These are phyloP conservation scores for Cryptococcus sp. DNA, from an alignment of 1,284 basidiomycete species.

Conservation along the genomic window DNA sequence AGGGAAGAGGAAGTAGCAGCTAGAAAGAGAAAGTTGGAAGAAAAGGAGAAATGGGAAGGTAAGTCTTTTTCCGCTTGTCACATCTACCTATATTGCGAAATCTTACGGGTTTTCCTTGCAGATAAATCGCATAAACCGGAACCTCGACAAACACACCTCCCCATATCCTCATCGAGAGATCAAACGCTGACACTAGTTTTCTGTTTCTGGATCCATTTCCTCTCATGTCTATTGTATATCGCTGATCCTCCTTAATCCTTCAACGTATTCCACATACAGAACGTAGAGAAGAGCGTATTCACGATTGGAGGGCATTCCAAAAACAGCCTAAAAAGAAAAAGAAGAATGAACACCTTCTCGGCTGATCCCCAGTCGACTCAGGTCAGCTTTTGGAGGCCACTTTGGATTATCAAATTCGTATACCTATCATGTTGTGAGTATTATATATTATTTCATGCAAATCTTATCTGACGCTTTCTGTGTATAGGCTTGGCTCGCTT, in stretches of 20 bases:
- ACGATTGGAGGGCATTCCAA: conserved; percentile 42
- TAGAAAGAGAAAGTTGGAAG: conserved; percentile 51
- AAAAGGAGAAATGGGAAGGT: conserved; percentile 54
- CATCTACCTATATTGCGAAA: conserved; percentile 6
- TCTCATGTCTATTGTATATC: conserved; percentile 3
- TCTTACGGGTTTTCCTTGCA: conserved; percentile 15
- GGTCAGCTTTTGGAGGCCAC: background rate
- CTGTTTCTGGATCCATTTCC: conserved; percentile 1
- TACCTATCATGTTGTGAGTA: background rate
- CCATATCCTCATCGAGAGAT: conserved; percentile 2
- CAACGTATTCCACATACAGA: conserved; percentile 17
- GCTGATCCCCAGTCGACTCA: conserved; percentile 15
- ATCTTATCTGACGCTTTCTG: no score
- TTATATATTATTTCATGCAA: background rate
- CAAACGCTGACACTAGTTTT: conserved; percentile 30
- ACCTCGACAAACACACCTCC: background rate
- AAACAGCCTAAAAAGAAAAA: conserved; percentile 36
- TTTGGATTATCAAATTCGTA: background rate
- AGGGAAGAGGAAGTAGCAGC: conserved; percentile 49
- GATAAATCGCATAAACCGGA: conserved; percentile 5
- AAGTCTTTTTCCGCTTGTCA: conserved; percentile 18
- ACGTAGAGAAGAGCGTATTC: conserved; percentile 43
- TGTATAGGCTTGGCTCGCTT: no score
- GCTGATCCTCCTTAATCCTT: background rate
- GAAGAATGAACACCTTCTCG: conserved; percentile 42